Base-by-base conservation (phyloP, 768 basidiomycete genomes). In the Russula brevipes region DNA sequence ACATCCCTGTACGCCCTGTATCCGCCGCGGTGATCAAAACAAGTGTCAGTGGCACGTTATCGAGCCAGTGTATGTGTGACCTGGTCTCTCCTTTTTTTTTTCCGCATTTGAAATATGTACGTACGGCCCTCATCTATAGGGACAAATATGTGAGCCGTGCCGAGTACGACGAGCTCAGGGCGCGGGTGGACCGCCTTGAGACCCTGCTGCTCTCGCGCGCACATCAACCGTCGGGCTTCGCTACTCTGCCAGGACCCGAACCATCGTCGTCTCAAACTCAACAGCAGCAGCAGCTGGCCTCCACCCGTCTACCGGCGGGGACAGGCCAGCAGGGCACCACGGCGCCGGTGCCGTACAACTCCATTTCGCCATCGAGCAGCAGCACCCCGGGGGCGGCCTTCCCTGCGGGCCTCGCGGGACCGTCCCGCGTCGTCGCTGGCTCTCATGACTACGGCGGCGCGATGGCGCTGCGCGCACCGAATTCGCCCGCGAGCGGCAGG, bases 31-130 rank as follows among this genome's bases (percentile, higher is more conserved):
- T 65, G 91, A 94, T 76, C 84, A 86, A 75, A 78, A 78, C 55
- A 88, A 86, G 72, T 93, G 91, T 71, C 85, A 88, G 70, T 94
- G 91, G 91, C 84, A 87, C 72, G 82, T 87, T 61, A 80, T 91
- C 56, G 90, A 92, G 74, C 87, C 89, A 45, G 82, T 86, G 87
- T 92, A 77, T 76, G 88, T 78, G 62, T 64, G 66, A 65, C 61
- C 73, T 58, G 3, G 50, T 57, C 59, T 54, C 1, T 24, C 24
- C 24, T 46, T 47, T 35, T 49, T 51, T 44, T 24, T 17, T 54
- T 39, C 31, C 31, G 4, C 53, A 41, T 57, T 46, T 12, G n/a
- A 49, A 35, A 35, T 55, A 54, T 67, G 60, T 65, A 57, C 61
- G 57, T 57, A 60, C 64, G 58, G 24, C 24, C 24, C 24, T 24